Conservation (phyloP, 768 basidiomycete species). For the Pleurotus tuber-regium region DNA sequence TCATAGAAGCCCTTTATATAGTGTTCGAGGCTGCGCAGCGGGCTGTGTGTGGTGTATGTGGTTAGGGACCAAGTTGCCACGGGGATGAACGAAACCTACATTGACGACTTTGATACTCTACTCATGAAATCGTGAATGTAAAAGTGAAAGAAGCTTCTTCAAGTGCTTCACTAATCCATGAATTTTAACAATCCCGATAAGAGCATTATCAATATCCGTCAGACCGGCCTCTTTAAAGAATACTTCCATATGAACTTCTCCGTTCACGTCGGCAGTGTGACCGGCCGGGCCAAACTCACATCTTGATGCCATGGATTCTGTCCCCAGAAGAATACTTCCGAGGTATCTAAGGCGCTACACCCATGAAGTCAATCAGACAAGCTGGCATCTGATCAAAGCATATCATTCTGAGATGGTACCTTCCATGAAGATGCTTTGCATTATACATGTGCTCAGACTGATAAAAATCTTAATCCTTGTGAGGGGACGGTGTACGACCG, state of each 20-base stretch:
- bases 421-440: conserved; percentile 50
- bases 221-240: conserved; percentile 79
- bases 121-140: too few relatives aligned
- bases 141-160: too few relatives aligned
- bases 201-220: conserved; percentile 80
- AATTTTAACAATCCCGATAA: conserved; percentile 53
- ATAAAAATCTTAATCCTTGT: conserved; percentile 45
- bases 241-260: conserved; percentile 68
- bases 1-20: too few relatives aligned
- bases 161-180: too few relatives aligned
- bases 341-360: conserved; percentile 45
- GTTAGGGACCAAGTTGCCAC: too few relatives aligned
- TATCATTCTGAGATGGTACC: conserved; percentile 32
- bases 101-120: too few relatives aligned
- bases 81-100: too few relatives aligned
- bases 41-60: too few relatives aligned
- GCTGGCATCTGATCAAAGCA: neutral
- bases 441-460: conserved; percentile 60
- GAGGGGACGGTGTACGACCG: conserved; percentile 47
- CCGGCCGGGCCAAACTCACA: conserved; percentile 40
- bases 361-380: neutral
- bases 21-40: too few relatives aligned
- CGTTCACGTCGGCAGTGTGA: too few relatives aligned
- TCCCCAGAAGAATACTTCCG: conserved; percentile 77
- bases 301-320: conserved; percentile 83